These are phyloP conservation scores for Thelonectria rubi DNA, from an alignment of 2,329 filamentous ascomycete species.

Conservation along the genomic window DNA sequence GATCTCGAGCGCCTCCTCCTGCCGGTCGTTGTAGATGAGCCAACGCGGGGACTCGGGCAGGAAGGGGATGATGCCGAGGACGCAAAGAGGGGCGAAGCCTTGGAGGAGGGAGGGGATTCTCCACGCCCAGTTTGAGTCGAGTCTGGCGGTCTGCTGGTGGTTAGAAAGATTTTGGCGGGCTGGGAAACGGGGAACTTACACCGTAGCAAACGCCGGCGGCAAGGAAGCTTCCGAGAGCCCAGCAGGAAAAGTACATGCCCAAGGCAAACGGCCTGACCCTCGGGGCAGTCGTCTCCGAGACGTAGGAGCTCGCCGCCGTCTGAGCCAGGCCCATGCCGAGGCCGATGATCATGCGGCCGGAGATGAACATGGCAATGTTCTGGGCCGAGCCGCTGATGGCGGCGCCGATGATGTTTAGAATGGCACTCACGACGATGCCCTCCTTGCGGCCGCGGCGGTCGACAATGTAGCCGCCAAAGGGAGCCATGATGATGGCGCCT, in stretches of 20 bases:
- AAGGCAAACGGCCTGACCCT: background rate
- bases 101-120: slow-evolving; percentile 13
- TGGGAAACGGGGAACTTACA: background rate
- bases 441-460: slow-evolving; percentile 5
- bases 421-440: background rate
- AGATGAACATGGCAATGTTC: slow-evolving; percentile 40
- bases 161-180: no score
- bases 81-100: background rate
- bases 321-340: background rate
- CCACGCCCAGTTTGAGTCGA: slow-evolving; percentile 18
- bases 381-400: slow-evolving; percentile 1
- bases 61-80: slow-evolving; percentile 47
- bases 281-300: background rate
- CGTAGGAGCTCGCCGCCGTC: no score
- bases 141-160: background rate
- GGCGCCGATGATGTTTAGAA: background rate
- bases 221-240: slow-evolving; percentile 5
- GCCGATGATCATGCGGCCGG: slow-evolving; percentile 47
- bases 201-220: slow-evolving; percentile 15
- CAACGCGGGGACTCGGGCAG: slow-evolving; percentile 68
- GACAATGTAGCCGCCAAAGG: background rate
- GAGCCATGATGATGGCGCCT: background rate
- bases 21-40: slow-evolving; percentile 67
- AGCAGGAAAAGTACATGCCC: background rate
- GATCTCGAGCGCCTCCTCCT: slow-evolving; percentile 59